Conservation (phyloP, 1,284 basidiomycete species). For the Ceratobasidium sp. region DNA sequence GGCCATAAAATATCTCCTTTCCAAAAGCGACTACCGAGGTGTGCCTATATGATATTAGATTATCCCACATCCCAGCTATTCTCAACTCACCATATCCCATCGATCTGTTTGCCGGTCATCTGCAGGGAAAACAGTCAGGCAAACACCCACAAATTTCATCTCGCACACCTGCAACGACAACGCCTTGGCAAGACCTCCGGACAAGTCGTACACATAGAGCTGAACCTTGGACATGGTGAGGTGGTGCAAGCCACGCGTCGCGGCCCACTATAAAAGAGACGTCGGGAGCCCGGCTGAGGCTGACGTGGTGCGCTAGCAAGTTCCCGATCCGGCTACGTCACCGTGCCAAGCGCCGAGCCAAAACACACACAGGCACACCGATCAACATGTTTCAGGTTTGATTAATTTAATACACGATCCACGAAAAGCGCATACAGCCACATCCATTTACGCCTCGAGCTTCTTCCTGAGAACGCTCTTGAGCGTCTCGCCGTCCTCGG, state of each 20-base stretch:
- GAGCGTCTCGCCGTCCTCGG: slow-evolving; percentile 90
- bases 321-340: slow-evolving; percentile 37
- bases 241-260: not conserved
- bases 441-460: slow-evolving; percentile 60
- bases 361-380: not conserved
- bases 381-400: slow-evolving; percentile 17
- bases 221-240: slow-evolving; percentile 60
- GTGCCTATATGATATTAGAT: slow-evolving; percentile 62
- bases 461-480: slow-evolving; percentile 84
- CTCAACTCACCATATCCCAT: slow-evolving; percentile 78
- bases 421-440: slow-evolving; percentile 16
- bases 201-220: slow-evolving; percentile 91
- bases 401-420: slow-evolving; percentile 41
- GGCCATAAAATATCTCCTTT: slow-evolving; percentile 88
- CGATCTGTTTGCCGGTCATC: slow-evolving; percentile 83
- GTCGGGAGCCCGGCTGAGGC: not conserved
- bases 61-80: not conserved
- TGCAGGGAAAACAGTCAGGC: slow-evolving; percentile 73
- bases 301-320: slow-evolving; percentile 38
- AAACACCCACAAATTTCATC: slow-evolving; percentile 70
- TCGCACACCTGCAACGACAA: slow-evolving; percentile 77
- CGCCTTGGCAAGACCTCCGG: slow-evolving; percentile 78
- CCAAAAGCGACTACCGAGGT: slow-evolving; percentile 87
- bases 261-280: not conserved
- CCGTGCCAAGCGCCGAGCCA: not conserved